Conservation (phyloP, 2,329 filamentous ascomycete genomes). For the Bipolaris oryzae region DNA sequence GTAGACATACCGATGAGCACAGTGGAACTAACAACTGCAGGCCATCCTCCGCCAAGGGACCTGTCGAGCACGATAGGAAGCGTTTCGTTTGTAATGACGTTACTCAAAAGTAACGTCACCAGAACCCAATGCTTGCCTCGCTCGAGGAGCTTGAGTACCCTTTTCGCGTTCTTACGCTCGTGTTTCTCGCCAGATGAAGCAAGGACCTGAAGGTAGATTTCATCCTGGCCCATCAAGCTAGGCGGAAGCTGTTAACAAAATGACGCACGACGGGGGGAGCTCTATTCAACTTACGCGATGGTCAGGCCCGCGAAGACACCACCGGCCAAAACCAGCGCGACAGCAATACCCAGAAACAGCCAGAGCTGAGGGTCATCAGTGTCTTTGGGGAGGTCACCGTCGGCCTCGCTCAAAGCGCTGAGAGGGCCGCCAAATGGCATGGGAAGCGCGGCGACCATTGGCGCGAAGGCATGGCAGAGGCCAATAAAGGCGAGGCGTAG, state of each 20-base stretch:
- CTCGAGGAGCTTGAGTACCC: conserved; percentile 78
- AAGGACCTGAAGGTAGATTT: conserved; percentile 96
- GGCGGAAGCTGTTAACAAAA: conserved; percentile 37
- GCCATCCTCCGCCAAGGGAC: conserved; percentile 91
- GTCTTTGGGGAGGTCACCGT: conserved; percentile 42
- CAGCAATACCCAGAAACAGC: conserved; percentile 80
- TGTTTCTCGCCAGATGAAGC: conserved; percentile 80
- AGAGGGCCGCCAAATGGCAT: conserved; percentile 33
- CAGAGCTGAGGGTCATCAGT: conserved; percentile 70
- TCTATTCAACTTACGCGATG: conserved; percentile 67
- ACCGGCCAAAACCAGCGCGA: conserved; percentile 81
- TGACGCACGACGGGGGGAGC: conserved; percentile 9
- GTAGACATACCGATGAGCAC: conserved; percentile 78
- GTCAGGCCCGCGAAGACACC: conserved; percentile 95
- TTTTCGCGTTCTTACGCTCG: conserved; percentile 84
- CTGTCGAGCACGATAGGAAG: conserved; percentile 88
- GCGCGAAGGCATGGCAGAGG: conserved; percentile 41
- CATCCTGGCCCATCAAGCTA: conserved; percentile 75
- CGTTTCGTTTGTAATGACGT: conserved; percentile 98
- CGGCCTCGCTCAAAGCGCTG: conserved; percentile 22
- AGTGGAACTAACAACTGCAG: conserved; percentile 91
- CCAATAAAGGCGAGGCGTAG: conserved; percentile 36
- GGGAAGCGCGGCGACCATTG: conserved; percentile 44
- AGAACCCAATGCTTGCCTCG: conserved; percentile 98
- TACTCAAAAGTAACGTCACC: conserved; percentile 89